These are phyloP conservation scores for Rhodotorula sp. DNA, from an alignment of 1,284 basidiomycete species.

Conservation along the genomic window DNA sequence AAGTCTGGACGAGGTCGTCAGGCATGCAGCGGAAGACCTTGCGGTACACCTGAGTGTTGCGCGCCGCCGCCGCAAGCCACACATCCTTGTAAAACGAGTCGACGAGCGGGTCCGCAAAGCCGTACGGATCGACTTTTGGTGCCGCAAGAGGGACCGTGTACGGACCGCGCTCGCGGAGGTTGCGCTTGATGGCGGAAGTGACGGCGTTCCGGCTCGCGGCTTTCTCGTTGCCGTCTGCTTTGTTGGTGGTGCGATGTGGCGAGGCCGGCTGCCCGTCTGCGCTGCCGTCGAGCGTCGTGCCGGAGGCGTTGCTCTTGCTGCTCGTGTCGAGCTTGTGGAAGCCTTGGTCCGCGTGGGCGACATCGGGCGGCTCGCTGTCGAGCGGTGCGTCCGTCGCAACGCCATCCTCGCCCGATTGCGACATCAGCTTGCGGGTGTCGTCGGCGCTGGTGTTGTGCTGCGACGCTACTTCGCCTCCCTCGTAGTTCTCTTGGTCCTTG, in stretches of 20 bases:
- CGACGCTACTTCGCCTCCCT: conserved; percentile 1
- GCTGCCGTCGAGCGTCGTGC: background rate
- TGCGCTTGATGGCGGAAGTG: conserved; percentile 22
- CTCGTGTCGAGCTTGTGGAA: background rate
- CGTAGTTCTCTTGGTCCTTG: background rate
- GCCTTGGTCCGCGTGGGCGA: conserved; percentile 19
- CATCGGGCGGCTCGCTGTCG: conserved; percentile 28
- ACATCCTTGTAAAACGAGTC: conserved; percentile 83
- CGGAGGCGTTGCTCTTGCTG: background rate
- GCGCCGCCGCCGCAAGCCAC: conserved; percentile 63
- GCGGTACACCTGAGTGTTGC: conserved; percentile 85
- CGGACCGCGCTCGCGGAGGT: conserved; percentile 35
- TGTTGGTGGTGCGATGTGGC: background rate
- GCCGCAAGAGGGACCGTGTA: conserved; percentile 65
- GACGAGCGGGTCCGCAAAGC: conserved; percentile 81
- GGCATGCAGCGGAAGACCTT: conserved; percentile 90
- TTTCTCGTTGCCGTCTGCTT: conserved; percentile 26
- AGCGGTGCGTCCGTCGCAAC: conserved; percentile 11
- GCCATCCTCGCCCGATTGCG: conserved; percentile 10
- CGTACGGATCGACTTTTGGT: conserved; percentile 69
- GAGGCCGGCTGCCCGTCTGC: background rate
- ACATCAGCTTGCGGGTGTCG: conserved; percentile 24
- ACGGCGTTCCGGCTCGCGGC: conserved; percentile 30
- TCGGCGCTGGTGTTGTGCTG: conserved; percentile 7
- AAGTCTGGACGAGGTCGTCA: conserved; percentile 84